These are phyloP conservation scores for Thelonectria olida DNA, from an alignment of 2,329 filamentous ascomycete genomes.

Conservation along the genomic window DNA sequence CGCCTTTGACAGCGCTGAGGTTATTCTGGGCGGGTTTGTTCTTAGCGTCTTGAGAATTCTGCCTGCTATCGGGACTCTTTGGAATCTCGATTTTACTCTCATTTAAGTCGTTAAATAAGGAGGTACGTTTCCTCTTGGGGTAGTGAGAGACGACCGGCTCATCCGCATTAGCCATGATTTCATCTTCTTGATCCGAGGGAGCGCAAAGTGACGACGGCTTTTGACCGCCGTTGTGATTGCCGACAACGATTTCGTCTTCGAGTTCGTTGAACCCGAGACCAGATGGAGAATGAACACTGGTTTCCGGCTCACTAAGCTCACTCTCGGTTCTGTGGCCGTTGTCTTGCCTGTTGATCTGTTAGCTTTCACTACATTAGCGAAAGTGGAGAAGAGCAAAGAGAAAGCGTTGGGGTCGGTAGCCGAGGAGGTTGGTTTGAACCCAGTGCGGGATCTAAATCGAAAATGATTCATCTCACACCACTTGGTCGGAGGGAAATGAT, in stretches of 20 bases:
- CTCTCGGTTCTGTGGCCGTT: constrained; percentile 47
- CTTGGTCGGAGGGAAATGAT: constrained; percentile 6
- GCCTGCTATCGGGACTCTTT: constrained; percentile 43
- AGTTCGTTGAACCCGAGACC: constrained; percentile 50
- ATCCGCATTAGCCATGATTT: constrained; percentile 54
- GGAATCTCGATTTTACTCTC: constrained; percentile 57
- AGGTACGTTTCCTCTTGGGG: constrained; percentile 65
- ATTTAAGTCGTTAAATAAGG: constrained; percentile 58
- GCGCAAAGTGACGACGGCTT: constrained; percentile 48
- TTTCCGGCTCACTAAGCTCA: constrained; percentile 55
- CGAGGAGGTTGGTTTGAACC: neutral
- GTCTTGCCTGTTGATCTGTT: constrained; percentile 38
- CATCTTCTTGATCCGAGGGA: constrained; percentile 52
- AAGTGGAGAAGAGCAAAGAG: too few relatives aligned
- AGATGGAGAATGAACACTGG: constrained; percentile 49
- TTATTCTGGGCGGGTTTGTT: constrained; percentile 42
- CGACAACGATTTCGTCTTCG: constrained; percentile 64
- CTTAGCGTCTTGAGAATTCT: constrained; percentile 34
- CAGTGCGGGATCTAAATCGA: neutral
- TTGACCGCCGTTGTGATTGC: constrained; percentile 47
- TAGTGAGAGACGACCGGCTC: constrained; percentile 52
- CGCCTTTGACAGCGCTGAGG: constrained; percentile 52
- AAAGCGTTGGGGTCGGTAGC: neutral
- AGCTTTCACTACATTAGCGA: constrained; percentile 29
- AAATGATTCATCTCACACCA: constrained; percentile 10